phyloP scores from a whole-genome alignment of 1,139 yeast species.

The Candida frijolesensis region DNA sequence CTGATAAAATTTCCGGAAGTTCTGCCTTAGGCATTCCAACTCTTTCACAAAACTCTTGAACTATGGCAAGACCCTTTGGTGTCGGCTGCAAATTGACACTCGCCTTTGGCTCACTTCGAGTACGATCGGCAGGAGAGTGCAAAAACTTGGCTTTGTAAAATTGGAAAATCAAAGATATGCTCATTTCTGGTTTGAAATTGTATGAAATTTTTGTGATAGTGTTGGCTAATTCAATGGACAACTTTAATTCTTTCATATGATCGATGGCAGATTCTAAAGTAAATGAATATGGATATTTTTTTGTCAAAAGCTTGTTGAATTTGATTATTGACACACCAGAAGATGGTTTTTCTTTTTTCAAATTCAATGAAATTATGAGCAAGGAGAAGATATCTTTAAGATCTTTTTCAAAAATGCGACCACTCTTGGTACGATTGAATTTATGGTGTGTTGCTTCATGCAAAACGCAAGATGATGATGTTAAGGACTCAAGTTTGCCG shows the following conservation, averaged over 20 bases:
- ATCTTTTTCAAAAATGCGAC: slow-evolving; percentile 56
- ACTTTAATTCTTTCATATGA: slow-evolving; percentile 50
- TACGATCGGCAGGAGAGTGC: slow-evolving; percentile 78
- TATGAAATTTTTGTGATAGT: slow-evolving; percentile 65
- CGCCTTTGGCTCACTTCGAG: slow-evolving; percentile 49
- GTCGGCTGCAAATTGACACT: slow-evolving; percentile 72
- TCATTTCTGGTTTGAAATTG: slow-evolving; percentile 54
- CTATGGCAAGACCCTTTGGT: slow-evolving; percentile 81
- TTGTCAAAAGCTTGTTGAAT: slow-evolving; percentile 18
- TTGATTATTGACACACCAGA: slow-evolving; percentile 7
- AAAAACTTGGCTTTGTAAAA: slow-evolving; percentile 70
- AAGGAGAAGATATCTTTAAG: slow-evolving; percentile 59
- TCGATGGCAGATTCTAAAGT: slow-evolving; percentile 51
- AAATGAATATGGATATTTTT: slow-evolving; percentile 55
- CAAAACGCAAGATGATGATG: slow-evolving; percentile 21
- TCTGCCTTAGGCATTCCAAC: slow-evolving; percentile 50
- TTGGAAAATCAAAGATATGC: slow-evolving; percentile 48
- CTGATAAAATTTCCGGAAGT: slow-evolving; percentile 50
- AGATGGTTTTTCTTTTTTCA: slow-evolving; percentile 25
- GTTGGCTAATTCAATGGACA: slow-evolving; percentile 49
- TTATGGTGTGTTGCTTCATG: slow-evolving; percentile 42
- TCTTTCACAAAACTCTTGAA: slow-evolving; percentile 60
- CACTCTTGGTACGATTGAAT: slow-evolving; percentile 49
- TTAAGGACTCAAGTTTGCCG: not conserved
- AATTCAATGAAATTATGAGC: slow-evolving; percentile 49